A percentile compares a stretch with the other conserved stretches of the same genome.
Conservation (phyloP, 106 monocot species). For the Dendrobium catenatum region DNA sequence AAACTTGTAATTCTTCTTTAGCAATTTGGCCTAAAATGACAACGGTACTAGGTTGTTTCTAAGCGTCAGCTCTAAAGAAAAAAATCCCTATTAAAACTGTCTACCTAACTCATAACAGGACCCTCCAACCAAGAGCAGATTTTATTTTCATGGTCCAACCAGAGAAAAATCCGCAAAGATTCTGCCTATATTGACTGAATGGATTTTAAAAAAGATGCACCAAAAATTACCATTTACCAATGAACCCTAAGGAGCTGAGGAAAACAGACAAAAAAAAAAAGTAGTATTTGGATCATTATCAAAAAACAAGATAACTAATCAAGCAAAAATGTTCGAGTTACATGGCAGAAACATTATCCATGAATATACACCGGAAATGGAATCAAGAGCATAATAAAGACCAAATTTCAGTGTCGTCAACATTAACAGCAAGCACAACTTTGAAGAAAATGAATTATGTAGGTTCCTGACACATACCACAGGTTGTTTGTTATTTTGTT, state of each 20-base stretch:
- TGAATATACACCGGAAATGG: not conserved
- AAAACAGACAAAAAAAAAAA: not conserved
- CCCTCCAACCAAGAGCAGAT: not conserved
- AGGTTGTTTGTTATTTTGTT: conserved; percentile 24
- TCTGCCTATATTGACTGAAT: not conserved
- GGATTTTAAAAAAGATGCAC: not conserved
- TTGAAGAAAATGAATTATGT: conserved; percentile 9
- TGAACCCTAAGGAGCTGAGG: not conserved
- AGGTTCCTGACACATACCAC: conserved; percentile 39
- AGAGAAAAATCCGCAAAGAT: not conserved
- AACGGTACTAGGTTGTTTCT: no score
- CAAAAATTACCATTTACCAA: not conserved
- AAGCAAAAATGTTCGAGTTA: not conserved
- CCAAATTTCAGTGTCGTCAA: conserved; percentile 18
- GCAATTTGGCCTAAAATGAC: no score
- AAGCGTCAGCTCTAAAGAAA: no score
- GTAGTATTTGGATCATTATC: not conserved
- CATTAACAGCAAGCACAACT: conserved; percentile 19
- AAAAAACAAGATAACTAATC: not conserved
- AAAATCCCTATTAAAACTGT: no score
- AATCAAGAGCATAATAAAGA: not conserved
- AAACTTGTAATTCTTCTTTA: not conserved
- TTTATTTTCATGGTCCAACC: not conserved
- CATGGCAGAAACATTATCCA: conserved; percentile 1
- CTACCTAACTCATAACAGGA: no score